phyloP scores from a whole-genome alignment of 2,329 filamentous ascomycete genomes.

The Zasmidium cellare region DNA sequence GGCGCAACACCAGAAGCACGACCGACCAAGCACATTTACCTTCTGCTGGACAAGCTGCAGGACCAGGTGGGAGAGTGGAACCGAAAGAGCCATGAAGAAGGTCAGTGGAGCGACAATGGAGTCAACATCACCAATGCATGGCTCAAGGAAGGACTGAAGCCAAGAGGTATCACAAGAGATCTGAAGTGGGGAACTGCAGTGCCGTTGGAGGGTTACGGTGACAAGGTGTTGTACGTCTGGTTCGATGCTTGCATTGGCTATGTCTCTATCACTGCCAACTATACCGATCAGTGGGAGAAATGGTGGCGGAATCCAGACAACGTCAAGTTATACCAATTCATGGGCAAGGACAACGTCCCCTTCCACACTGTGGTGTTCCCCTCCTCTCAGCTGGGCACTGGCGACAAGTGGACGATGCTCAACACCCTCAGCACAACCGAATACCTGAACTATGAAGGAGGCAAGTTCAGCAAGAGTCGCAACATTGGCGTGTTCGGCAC shows the following conservation, averaged over 20 bases:
- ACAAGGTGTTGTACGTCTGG: conserved; percentile 90
- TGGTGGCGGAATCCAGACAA: conserved; percentile 93
- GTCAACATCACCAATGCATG: conserved; percentile 75
- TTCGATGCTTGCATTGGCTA: conserved; percentile 94
- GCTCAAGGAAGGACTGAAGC: conserved; percentile 80
- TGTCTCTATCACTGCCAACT: conserved; percentile 89
- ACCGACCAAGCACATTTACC: conserved; percentile 86
- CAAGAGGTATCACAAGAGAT: conserved; percentile 87
- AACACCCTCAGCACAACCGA: conserved; percentile 88
- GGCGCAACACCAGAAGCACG: conserved; percentile 75
- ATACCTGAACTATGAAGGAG: conserved; percentile 82
- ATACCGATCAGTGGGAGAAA: conserved; percentile 85
- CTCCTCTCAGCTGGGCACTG: conserved; percentile 78
- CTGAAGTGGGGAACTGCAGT: conserved; percentile 81
- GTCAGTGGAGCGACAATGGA: conserved; percentile 74
- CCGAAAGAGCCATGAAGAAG: conserved; percentile 68
- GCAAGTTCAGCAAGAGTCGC: conserved; percentile 91
- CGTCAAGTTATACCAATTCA: conserved; percentile 89
- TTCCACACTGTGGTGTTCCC: conserved; percentile 95
- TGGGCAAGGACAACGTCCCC: conserved; percentile 87
- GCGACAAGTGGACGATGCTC: conserved; percentile 84
- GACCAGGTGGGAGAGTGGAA: conserved; percentile 77
- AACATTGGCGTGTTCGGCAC: conserved; percentile 90
- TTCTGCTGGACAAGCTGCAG: conserved; percentile 83
- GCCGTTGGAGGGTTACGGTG: conserved; percentile 61